Conservation (phyloP, 805 yeast species). For the Yarrowia sp. region DNA sequence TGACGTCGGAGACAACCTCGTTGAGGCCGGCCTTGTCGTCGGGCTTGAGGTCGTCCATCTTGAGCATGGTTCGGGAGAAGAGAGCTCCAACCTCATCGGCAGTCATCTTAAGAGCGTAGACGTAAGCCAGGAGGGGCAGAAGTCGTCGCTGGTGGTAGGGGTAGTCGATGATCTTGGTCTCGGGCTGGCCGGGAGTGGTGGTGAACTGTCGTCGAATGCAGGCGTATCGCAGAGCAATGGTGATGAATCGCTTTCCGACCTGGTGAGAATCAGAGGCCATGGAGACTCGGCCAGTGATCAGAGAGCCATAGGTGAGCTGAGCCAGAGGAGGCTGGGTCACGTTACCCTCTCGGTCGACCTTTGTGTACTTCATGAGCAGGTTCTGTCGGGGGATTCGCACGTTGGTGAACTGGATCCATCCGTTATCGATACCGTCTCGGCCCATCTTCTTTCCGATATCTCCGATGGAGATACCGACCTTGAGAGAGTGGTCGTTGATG, state of each 20-base stretch:
- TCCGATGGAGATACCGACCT: conserved; percentile 81
- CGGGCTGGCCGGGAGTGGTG: conserved; percentile 48
- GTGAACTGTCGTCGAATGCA: conserved; percentile 86
- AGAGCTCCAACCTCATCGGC: conserved; percentile 58
- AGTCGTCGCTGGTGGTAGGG: conserved; percentile 86
- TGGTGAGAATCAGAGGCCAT: conserved; percentile 87
- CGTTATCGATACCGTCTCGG: conserved; percentile 91
- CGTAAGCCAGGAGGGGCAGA: conserved; percentile 77
- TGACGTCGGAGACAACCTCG: conserved; percentile 55
- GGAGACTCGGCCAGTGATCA: conserved; percentile 82
- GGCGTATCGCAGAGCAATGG: conserved; percentile 86
- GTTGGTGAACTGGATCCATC: conserved; percentile 89
- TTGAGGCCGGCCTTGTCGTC: conserved; percentile 49
- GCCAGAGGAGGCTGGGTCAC: conserved; percentile 81
- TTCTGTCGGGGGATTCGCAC: conserved; percentile 81
- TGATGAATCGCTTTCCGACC: conserved; percentile 71
- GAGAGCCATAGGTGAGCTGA: conserved; percentile 83
- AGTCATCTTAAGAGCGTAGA: conserved; percentile 73
- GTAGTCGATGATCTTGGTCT: conserved; percentile 77
- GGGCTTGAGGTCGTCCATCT: conserved; percentile 53
- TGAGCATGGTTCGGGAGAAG: conserved; percentile 43
- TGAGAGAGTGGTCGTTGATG: conserved; percentile 57
- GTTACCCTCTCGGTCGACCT: conserved; percentile 65
- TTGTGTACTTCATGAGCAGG: conserved; percentile 77
- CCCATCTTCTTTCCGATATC: conserved; percentile 97